phyloP scores from a whole-genome alignment of 805 yeast genomes.

The Vanderwaltozyma polyspora region DNA sequence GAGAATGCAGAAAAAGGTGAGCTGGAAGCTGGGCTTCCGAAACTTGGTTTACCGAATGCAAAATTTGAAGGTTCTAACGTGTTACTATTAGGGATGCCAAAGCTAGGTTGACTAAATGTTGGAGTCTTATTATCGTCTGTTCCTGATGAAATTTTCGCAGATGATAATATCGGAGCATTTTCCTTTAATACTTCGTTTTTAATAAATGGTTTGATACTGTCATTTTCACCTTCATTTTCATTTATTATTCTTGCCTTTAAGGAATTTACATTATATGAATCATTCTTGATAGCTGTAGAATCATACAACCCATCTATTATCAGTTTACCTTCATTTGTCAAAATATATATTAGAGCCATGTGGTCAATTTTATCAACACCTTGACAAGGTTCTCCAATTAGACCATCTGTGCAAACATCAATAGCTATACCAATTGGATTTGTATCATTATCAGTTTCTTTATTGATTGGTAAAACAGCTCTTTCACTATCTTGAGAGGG shows the following conservation, averaged over 20 bases:
- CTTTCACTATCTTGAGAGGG: slow-evolving; percentile 59
- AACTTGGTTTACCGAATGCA: slow-evolving; percentile 7
- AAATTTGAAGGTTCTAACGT: too few species aligned
- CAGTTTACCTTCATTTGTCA: slow-evolving; percentile 54
- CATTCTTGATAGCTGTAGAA: slow-evolving; percentile 35
- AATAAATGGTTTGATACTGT: too few species aligned
- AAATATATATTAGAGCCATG: slow-evolving; percentile 53
- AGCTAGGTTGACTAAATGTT: slow-evolving; percentile 9
- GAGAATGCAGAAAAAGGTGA: slow-evolving; percentile 7
- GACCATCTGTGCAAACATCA: slow-evolving; percentile 39
- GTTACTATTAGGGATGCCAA: slow-evolving; percentile 9
- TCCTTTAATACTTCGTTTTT: too few species aligned
- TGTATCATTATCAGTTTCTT: slow-evolving; percentile 53
- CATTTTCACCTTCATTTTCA: too few species aligned
- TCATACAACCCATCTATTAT: slow-evolving; percentile 58
- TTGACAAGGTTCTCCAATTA: slow-evolving; percentile 41
- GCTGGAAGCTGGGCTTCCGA: slow-evolving; percentile 5
- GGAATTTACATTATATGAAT: slow-evolving; percentile 17
- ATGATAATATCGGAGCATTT: slow-evolving; percentile 5
- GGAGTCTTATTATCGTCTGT: neutral
- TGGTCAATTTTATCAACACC: slow-evolving; percentile 49
- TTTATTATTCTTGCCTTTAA: neutral
- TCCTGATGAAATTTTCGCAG: neutral
- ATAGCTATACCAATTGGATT: slow-evolving; percentile 60
- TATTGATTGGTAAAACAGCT: slow-evolving; percentile 65